Conservation (phyloP, 768 basidiomycete species). For the Leccinellum rugosiceps region DNA sequence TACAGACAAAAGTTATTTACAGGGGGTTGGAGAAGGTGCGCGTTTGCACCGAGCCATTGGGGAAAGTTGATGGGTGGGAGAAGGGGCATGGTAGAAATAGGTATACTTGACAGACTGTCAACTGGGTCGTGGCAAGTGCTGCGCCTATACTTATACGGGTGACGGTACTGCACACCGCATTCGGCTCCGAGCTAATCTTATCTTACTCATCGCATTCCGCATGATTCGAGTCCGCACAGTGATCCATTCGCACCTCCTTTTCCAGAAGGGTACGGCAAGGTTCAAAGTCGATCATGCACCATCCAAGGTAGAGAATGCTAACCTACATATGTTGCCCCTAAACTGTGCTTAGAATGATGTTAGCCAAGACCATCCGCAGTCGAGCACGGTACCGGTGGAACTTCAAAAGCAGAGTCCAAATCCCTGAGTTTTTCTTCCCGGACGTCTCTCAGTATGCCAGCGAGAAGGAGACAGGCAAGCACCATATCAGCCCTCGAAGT, state of each 20-base stretch:
- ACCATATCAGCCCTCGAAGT: background rate
- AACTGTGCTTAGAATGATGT: background rate
- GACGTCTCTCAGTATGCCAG: background rate
- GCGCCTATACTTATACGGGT: background rate
- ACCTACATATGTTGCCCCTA: background rate
- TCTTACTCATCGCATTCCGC: background rate
- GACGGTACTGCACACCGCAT: background rate
- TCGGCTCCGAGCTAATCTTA: background rate
- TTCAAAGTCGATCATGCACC: background rate
- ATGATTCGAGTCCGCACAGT: background rate
- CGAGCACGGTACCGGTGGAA: background rate
- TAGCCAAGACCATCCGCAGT: slow-evolving; percentile 3
- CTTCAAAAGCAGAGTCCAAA: background rate
- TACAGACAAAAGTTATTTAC: slow-evolving; percentile 91
- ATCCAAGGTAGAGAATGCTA: background rate
- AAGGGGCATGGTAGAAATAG: slow-evolving; percentile 61
- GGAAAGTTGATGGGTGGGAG: slow-evolving; percentile 83
- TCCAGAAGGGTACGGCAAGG: background rate
- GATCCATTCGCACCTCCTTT: background rate
- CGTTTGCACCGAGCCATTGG: slow-evolving; percentile 83
- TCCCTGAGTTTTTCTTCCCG: background rate
- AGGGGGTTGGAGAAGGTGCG: slow-evolving; percentile 79
- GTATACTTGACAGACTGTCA: too few species aligned
- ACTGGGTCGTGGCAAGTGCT: background rate
- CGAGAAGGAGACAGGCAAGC: background rate